Base-by-base conservation (phyloP, 139 green algal species). In the Auxenochlorella pyrenoidosa region DNA sequence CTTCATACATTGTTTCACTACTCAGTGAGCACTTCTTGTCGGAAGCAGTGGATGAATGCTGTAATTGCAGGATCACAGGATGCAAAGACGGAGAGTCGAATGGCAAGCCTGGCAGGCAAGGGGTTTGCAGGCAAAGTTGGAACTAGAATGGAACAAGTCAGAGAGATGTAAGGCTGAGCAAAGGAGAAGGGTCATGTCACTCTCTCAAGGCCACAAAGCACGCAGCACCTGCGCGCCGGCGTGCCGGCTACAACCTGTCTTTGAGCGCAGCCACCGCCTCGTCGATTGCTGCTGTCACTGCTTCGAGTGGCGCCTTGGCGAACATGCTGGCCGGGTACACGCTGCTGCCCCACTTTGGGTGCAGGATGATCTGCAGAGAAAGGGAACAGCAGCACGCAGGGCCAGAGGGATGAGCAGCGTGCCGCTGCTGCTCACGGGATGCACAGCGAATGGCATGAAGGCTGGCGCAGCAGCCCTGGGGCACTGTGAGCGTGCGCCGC, bases 271-370 rank as follows among this genome's bases (percentile, higher is more conserved):
- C 80, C n/a, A 86, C 82, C n/a, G 66, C 82, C 28, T 66, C 66
- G 18, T 51, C 21, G 47, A 87, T 87, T 10, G 66, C 82, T 21
- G 24, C 44, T 34, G 3, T 68, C 68, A 79, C 68, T 51, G 68
- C 82, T 26, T 40, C 44, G 32, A 80, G n/a, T 0, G 96, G 95
- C 5, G 95, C 96, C 58, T 94, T 97, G 3, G 96, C 93, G 90
- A 99, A 98, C 26, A 99, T 72, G 2, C 93, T 95, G 16, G 97
- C 95, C 0, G 97, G 97, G 86, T 99, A 99, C 26, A 99, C 96
- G 16, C 91, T 90, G 70, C 88, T 96, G 41, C 96, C 97, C 97
- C 97, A 99, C 5, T 88, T 82, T 0, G 97, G 97, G 87, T 99
- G 97, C 73, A 99, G 88, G 19, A 98, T 85, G n/a, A 97, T 87